phyloP scores from a whole-genome alignment of 345 rosid species.

The Eucalyptus marginata region DNA sequence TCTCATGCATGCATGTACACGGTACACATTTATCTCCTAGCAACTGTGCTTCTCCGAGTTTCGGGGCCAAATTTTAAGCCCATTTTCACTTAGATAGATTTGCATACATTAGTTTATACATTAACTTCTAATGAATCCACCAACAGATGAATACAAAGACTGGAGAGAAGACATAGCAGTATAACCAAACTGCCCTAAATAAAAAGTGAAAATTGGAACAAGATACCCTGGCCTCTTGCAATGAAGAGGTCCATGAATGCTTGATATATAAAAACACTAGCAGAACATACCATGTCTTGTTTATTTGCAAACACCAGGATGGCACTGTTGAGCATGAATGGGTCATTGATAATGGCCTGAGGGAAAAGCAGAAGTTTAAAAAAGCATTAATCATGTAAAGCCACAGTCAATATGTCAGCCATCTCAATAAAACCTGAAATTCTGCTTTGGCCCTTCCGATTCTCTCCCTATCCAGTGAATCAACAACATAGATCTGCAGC shows the following conservation, averaged over 20 bases:
- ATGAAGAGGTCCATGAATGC: neutral
- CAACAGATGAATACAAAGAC: neutral
- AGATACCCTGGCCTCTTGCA: neutral
- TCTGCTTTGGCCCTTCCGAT: constrained; percentile 83
- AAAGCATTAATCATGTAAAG: neutral
- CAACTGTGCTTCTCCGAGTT: neutral
- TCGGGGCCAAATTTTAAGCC: neutral
- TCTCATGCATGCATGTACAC: neutral
- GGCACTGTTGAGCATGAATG: constrained; percentile 91
- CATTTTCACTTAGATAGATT: neutral
- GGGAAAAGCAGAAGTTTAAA: constrained; percentile 10
- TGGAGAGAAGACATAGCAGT: neutral
- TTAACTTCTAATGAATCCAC: neutral
- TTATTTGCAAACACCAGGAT: constrained; percentile 97
- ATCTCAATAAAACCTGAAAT: constrained; percentile 66
- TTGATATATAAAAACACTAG: neutral
- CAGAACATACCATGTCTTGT: constrained; percentile 87
- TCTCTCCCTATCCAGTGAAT: constrained; percentile 97
- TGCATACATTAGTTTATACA: neutral
- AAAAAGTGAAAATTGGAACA: neutral
- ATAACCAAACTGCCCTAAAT: neutral
- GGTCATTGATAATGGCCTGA: constrained; percentile 92
- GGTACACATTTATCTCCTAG: neutral
- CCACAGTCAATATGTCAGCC: neutral
- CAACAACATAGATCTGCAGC: constrained; percentile 88